phyloP scores from a whole-genome alignment of 192 early-diverging fungal species.

The Glomus cerebriforme region DNA sequence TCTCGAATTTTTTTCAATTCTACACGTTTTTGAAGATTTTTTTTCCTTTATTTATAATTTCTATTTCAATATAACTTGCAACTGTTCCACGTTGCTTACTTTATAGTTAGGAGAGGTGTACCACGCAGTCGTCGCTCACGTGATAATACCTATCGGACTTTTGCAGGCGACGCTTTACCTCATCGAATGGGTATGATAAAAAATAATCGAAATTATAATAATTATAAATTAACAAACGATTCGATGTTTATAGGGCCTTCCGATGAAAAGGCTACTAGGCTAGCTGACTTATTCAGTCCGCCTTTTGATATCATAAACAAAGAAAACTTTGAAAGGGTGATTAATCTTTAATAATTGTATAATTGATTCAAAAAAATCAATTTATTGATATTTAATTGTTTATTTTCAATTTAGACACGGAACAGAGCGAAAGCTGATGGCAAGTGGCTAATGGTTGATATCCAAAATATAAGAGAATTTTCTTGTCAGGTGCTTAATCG shows the following conservation, averaged over 20 bases:
- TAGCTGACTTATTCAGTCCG: conserved; percentile 82
- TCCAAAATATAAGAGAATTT: conserved; percentile 85
- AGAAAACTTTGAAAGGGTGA: conserved; percentile 69
- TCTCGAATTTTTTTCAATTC: conserved; percentile 24
- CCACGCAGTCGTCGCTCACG: background rate
- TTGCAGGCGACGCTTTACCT: background rate
- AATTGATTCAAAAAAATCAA: background rate
- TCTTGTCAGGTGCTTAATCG: conserved; percentile 88
- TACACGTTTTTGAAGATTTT: background rate
- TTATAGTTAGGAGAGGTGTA: background rate
- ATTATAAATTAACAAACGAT: background rate
- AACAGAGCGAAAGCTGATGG: conserved; percentile 54
- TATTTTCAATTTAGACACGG: conserved; percentile 55
- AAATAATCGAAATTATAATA: background rate
- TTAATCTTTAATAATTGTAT: background rate
- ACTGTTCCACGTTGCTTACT: background rate
- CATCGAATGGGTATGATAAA: background rate
- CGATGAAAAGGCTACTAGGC: conserved; percentile 42
- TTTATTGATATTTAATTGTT: background rate
- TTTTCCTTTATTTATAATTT: background rate
- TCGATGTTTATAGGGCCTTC: background rate
- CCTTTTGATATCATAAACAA: conserved; percentile 86
- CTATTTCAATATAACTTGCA: background rate
- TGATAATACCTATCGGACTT: background rate
- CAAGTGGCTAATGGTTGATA: conserved; percentile 87